Evolutionary conservation across 164 flowering plant species (phyloP).

Genomic region (grape (Vitis vinifera)): ASM3070453v1 NC_081819.1:19986501-19987000

Average conservation of each 20-base stretch:
- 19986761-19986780: constrained; percentile 62
- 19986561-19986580: constrained; percentile 46
- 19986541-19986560: constrained; percentile 39
- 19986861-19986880: constrained; percentile 8
- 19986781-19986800: constrained; percentile 68
- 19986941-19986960: constrained; percentile 14
- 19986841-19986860: constrained; percentile 14
- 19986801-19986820: constrained; percentile 49
- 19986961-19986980: neutral
- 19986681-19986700: constrained; percentile 46
- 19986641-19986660: neutral
- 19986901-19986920: constrained; percentile 2
- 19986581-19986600: constrained; percentile 45
- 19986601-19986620: constrained; percentile 32
- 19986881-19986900: constrained; percentile 3
- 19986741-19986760: constrained; percentile 54
- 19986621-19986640: neutral
- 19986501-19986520: constrained; percentile 41
- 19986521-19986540: constrained; percentile 47
- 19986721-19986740: constrained; percentile 50
- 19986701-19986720: constrained; percentile 50
- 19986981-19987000: neutral
- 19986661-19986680: neutral
- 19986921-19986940: constrained; percentile 23
- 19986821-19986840: constrained; percentile 42